phyloP scores from a whole-genome alignment of 2,329 filamentous ascomycete species.

The Microcyclospora tardicrescens region DNA sequence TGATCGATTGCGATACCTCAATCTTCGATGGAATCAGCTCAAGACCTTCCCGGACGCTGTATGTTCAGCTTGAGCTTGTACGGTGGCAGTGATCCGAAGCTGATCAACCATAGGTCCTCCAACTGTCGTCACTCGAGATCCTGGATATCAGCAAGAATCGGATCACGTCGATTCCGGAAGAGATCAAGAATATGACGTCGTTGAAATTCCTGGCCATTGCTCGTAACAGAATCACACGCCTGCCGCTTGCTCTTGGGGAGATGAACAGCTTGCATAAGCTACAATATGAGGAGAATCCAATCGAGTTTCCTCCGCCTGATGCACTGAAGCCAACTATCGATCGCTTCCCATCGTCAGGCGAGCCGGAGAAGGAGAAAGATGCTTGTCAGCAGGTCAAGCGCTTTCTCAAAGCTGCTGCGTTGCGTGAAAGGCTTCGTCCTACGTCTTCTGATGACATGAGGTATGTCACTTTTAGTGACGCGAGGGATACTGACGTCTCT shows the following conservation, averaged over 20 bases:
- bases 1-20: constrained; percentile 64
- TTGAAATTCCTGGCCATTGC: constrained; percentile 81
- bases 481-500: not conserved
- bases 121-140: constrained; percentile 77
- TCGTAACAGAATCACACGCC: constrained; percentile 72
- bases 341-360: constrained; percentile 27
- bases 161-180: constrained; percentile 61
- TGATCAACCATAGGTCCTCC: constrained; percentile 54
- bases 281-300: constrained; percentile 78
- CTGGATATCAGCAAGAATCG: constrained; percentile 85
- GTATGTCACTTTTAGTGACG: constrained; percentile 2
- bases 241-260: constrained; percentile 74
- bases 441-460: constrained; percentile 18
- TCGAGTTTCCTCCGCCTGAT: constrained; percentile 56
- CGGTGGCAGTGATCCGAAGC: constrained; percentile 1
- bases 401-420: constrained; percentile 37
- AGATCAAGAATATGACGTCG: constrained; percentile 68
- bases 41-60: constrained; percentile 52
- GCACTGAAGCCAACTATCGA: constrained; percentile 20
- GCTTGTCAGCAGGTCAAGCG: constrained; percentile 49
- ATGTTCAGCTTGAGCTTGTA: constrained; percentile 22
- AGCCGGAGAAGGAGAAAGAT: constrained; percentile 47
- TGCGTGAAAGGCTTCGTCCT: constrained; percentile 15
- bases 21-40: constrained; percentile 65
- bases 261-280: constrained; percentile 82